Base-by-base conservation (phyloP, 2,329 filamentous ascomycete genomes). In the Penicillium sp. region DNA sequence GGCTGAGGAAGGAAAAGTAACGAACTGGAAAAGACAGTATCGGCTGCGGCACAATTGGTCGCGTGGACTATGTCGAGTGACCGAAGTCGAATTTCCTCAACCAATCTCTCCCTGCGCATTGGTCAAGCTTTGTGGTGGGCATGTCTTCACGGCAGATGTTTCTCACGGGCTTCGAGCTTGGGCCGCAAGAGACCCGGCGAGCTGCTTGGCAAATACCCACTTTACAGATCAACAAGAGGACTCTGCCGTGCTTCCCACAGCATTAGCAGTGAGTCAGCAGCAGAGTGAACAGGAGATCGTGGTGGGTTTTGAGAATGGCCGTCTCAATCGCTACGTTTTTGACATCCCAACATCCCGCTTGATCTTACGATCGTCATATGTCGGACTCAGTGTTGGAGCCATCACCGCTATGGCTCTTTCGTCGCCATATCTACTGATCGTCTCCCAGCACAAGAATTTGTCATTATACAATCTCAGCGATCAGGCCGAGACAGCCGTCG, bases 41-140 rank as follows among this genome's bases (percentile, higher is more conserved):
- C 89, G 86, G 62, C 76, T 96, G 43, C 81, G 88, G 40, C 87
- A 95, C 66, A 97, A 97, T 71, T 97, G 93, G 93, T 81, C 87
- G 1, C 82, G 79, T 54, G 93, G 92, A 0, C 84, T 81, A 58
- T 95, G 89, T 62, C 86, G 82, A 32, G 82, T 95, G 10, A 84
- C 87, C 31, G 88, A 95, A 68, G 81, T 96, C 27, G 78, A 83
- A 39, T 79, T 89, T 23, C 73, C 77, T 46, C 73, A 78, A 38
- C 69, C 75, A 1, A 71, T 75, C 46, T 64, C 83, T 66, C 75
- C 87, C 32, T 78, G 78, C 2, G 67, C 90, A 32, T 74, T 96
- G 6, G 87, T 91, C 42, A 89, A 88, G 66, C 80, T 95, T 54
- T 80, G 86, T 37, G 83, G 89, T 49, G 87, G 89, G 0, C 74